A percentile compares a stretch with the other conserved stretches of the same genome.
These are phyloP conservation scores for Chrysoporthe puriensis DNA, from an alignment of 2,329 filamentous ascomycete species.

Conservation along the genomic window DNA sequence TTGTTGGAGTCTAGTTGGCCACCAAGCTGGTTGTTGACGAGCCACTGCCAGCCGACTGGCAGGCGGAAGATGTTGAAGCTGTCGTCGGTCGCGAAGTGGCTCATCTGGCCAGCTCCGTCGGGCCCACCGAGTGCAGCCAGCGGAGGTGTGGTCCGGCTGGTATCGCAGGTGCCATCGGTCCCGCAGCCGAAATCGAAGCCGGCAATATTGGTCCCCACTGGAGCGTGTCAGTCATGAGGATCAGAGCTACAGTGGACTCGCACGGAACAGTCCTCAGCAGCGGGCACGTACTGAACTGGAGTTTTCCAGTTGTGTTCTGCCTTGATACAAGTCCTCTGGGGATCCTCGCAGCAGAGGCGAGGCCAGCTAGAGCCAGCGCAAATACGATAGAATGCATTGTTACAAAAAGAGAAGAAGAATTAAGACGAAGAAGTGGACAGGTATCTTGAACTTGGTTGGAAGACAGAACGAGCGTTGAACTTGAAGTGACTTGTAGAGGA, in stretches of 20 bases:
- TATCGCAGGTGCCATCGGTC: conserved; percentile 44
- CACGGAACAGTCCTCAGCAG: neutral
- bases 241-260: neutral
- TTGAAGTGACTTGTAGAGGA: neutral
- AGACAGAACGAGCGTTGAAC: neutral
- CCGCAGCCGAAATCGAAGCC: conserved; percentile 52
- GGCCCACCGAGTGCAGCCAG: conserved; percentile 35
- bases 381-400: conserved; percentile 10
- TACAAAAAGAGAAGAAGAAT: neutral
- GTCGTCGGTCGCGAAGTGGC: conserved; percentile 59
- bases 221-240: conserved; percentile 1
- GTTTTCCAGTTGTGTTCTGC: neutral
- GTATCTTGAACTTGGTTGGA: neutral
- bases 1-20: conserved; percentile 47
- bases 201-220: conserved; percentile 46
- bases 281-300: neutral
- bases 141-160: conserved; percentile 38
- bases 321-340: conserved; percentile 9
- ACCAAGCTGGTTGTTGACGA: conserved; percentile 48
- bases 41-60: conserved; percentile 56
- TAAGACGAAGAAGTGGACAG: neutral
- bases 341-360: conserved; percentile 18
- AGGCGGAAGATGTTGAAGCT: conserved; percentile 61
- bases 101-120: conserved; percentile 51
- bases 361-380: conserved; percentile 8